Base-by-base conservation (phyloP, 805 yeast genomes). In the Candida vaughaniae region DNA sequence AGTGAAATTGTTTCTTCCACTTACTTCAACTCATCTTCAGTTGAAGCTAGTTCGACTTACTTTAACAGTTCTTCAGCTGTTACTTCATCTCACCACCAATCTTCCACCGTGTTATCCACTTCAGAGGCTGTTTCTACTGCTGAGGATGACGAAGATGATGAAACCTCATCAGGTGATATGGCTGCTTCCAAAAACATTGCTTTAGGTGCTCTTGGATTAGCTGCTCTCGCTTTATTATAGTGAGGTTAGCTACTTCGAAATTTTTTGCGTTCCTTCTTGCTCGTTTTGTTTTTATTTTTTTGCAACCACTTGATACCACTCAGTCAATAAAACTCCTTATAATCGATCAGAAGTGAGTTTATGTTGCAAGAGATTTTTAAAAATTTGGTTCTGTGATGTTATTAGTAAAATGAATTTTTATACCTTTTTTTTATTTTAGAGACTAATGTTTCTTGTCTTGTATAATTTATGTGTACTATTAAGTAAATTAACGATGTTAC, bases 211-310 rank as follows among this genome's bases (percentile, higher is more conserved):
- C 29, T 52, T 36, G 65, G 58, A 23, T 44, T 55, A 8, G 52
- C 54, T 27, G 66, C 60, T 28, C 54, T 61, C 26, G 56, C 55
- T 37, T 42, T 51, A 47, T 39, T 49, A 29, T 45, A 20, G 10
- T 20, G 39, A 41, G 31, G 23, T 22, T 26, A 20, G 23, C 12
- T 16, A 17, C 16, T 15, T 25, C 16, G 15, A 8, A 18, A 3
- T 3, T 5, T 11, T 20, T 5, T 20, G 10, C 15, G 18, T 29
- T 25, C 23, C 22, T 15, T n/a, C 27, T 28, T 20, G 32, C 4
- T 22, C 6, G 11, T 28, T 22, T 6, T 29, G 22, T 9, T 29
- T 18, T 11, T 31, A 16, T 35, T 25, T 25, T 16, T 26, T 14
- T 15, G 10, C 26, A 19, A 25, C 7, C 12, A 25, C n/a, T 25